These are phyloP conservation scores for Beverwykella pulmonaria DNA, from an alignment of 495 filamentous ascomycete species.

Conservation along the genomic window DNA sequence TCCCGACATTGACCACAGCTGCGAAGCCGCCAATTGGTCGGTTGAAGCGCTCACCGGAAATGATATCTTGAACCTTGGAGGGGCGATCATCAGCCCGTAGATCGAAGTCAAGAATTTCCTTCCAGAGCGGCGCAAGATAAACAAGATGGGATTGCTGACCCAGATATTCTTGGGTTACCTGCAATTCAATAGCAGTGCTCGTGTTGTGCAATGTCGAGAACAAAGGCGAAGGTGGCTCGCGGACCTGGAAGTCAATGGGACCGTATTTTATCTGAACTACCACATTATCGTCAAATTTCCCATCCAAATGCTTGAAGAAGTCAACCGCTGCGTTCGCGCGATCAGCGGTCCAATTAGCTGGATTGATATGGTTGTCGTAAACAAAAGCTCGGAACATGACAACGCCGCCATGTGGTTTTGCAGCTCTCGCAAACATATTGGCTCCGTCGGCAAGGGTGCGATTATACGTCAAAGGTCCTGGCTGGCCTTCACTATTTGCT, in stretches of 20 bases:
- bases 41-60: conserved; percentile 62
- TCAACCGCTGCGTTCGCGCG: conserved; percentile 70
- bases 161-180: conserved; percentile 71
- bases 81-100: conserved; percentile 60
- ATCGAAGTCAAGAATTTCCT: conserved; percentile 67
- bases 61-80: conserved; percentile 58
- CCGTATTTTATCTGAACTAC: conserved; percentile 75
- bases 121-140: conserved; percentile 69
- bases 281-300: conserved; percentile 68
- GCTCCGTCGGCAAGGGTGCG: conserved; percentile 70
- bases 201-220: conserved; percentile 67
- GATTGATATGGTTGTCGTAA: conserved; percentile 61
- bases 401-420: conserved; percentile 65
- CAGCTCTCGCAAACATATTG: conserved; percentile 67
- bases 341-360: conserved; percentile 65
- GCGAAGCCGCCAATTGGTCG: conserved; percentile 63
- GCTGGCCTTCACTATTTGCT: conserved; percentile 74
- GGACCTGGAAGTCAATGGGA: conserved; percentile 76
- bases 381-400: conserved; percentile 76
- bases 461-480: conserved; percentile 69
- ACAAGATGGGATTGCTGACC: conserved; percentile 72
- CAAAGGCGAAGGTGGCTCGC: conserved; percentile 69
- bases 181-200: conserved; percentile 63
- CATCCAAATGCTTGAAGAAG: conserved; percentile 67
- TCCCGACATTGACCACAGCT: conserved; percentile 70